Evolutionary conservation across 2,329 filamentous ascomycete species (phyloP).

Genomic region (Pyrenophora graminea): DNA sequence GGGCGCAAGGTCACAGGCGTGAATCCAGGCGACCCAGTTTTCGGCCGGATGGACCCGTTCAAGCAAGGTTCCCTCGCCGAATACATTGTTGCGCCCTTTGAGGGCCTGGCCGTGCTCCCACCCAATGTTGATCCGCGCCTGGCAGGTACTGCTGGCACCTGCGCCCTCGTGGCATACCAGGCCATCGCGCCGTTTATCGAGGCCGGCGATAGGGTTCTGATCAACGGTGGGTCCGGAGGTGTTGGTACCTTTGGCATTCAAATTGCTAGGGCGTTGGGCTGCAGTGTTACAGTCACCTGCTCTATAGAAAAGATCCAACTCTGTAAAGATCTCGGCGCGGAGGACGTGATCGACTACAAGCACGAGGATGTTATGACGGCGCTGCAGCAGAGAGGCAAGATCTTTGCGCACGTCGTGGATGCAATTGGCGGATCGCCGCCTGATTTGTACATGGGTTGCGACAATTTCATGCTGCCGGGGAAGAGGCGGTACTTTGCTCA

Average conservation of each 20-base stretch:
- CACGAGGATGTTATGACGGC: slow-evolving; percentile 50
- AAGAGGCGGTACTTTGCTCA: slow-evolving; percentile 3
- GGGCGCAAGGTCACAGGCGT: slow-evolving; percentile 19
- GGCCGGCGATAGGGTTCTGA: slow-evolving; percentile 56
- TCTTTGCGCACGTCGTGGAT: slow-evolving; percentile 60
- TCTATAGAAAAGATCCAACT: slow-evolving; percentile 60
- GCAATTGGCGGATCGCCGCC: slow-evolving; percentile 53
- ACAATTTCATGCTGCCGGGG: slow-evolving; percentile 10
- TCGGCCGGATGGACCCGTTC: slow-evolving; percentile 29
- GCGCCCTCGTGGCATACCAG: slow-evolving; percentile 41
- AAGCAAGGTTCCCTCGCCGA: slow-evolving; percentile 40
- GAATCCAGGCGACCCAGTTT: slow-evolving; percentile 40
- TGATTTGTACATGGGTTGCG: slow-evolving; percentile 11
- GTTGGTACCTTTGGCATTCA: slow-evolving; percentile 63
- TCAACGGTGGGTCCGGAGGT: slow-evolving; percentile 66
- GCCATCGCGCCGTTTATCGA: slow-evolving; percentile 31
- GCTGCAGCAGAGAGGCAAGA: slow-evolving; percentile 51
- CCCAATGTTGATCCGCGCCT: slow-evolving; percentile 12
- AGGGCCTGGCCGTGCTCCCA: too few relatives aligned
- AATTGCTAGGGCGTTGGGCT: slow-evolving; percentile 62
- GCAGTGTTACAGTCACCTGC: slow-evolving; percentile 61
- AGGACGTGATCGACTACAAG: slow-evolving; percentile 64
- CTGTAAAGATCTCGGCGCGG: slow-evolving; percentile 61
- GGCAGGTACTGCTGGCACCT: slow-evolving; percentile 6
- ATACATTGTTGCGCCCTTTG: slow-evolving; percentile 14